Evolutionary conservation across 768 basidiomycete genomes (phyloP).

Genomic region (Kondoa malvinella): DNA sequence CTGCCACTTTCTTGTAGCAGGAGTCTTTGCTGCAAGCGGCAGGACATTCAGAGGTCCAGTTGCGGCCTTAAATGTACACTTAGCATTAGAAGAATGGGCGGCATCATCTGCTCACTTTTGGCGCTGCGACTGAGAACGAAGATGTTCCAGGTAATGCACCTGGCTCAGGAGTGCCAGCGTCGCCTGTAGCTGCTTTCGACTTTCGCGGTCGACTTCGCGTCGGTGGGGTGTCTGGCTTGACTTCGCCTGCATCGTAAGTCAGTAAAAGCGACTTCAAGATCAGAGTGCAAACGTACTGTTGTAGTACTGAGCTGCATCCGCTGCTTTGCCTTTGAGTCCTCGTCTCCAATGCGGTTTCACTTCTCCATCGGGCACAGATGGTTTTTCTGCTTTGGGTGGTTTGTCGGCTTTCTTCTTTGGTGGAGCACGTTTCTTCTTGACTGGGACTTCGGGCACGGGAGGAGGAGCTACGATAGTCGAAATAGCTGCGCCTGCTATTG

Average conservation of each 20-base stretch:
- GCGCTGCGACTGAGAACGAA: neutral
- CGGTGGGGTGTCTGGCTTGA: neutral
- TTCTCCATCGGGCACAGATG: neutral
- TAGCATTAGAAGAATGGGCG: neutral
- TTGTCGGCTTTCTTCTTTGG: neutral
- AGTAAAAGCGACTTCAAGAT: neutral
- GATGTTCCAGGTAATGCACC: neutral
- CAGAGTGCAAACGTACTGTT: neutral
- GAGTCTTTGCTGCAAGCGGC: neutral
- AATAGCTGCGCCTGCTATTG: neutral
- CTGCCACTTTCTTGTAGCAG: neutral
- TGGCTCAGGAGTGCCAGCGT: neutral
- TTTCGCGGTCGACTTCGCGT: neutral
- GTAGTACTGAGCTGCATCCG: neutral
- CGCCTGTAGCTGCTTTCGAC: neutral
- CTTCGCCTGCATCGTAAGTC: neutral
- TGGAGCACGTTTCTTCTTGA: neutral
- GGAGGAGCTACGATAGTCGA: neutral
- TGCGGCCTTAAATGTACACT: neutral
- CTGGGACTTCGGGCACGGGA: neutral
- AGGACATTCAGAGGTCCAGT: neutral
- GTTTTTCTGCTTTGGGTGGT: neutral
- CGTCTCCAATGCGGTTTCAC: neutral
- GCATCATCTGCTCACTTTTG: neutral
- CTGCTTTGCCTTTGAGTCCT: neutral